A percentile compares a stretch with the other conserved stretches of the same genome.
Evolutionary conservation across 23 red algal species (phyloP).

Genomic region (Chondrus crispus): DNA sequence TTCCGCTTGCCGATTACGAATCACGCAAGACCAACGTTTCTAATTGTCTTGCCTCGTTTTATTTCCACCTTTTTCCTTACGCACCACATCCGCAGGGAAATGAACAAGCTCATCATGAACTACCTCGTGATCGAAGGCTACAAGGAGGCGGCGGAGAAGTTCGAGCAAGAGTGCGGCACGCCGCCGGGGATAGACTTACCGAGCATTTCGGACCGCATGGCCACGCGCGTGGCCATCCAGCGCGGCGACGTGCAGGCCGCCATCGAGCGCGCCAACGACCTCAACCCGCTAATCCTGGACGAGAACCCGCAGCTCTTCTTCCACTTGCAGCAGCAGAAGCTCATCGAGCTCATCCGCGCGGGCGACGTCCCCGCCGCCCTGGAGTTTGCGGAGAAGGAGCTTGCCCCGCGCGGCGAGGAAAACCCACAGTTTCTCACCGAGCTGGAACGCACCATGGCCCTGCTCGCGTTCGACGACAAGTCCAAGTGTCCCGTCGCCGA

Average conservation of each 20-base stretch:
- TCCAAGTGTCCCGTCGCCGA: conserved; percentile 61
- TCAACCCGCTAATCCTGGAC: conserved; percentile 88
- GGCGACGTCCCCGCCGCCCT: conserved; percentile 78
- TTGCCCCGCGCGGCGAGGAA: conserved; percentile 88
- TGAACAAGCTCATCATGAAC: conserved; percentile 96
- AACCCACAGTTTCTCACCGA: conserved; percentile 82
- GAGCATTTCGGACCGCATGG: conserved; percentile 83
- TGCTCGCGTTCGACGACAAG: conserved; percentile 90
- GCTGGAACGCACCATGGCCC: conserved; percentile 89
- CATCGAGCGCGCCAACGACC: conserved; percentile 76
- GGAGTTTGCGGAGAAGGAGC: conserved; percentile 86
- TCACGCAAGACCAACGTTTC: not conserved
- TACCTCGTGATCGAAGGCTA: conserved; percentile 99
- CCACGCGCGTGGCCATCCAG: conserved; percentile 78
- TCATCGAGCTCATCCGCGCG: conserved; percentile 95
- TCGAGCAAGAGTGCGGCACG: conserved; percentile 70
- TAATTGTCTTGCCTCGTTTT: not conserved
- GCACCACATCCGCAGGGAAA: not conserved
- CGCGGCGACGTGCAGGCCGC: conserved; percentile 77
- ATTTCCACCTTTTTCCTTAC: not conserved
- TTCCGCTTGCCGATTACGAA: not conserved
- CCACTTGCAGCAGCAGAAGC: conserved; percentile 94
- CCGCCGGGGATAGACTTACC: conserved; percentile 80
- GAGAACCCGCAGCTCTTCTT: conserved; percentile 86
- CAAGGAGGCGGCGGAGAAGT: conserved; percentile 88